phyloP scores from a whole-genome alignment of 164 flowering plant genomes.

The Vitis cinerea region DNA sequence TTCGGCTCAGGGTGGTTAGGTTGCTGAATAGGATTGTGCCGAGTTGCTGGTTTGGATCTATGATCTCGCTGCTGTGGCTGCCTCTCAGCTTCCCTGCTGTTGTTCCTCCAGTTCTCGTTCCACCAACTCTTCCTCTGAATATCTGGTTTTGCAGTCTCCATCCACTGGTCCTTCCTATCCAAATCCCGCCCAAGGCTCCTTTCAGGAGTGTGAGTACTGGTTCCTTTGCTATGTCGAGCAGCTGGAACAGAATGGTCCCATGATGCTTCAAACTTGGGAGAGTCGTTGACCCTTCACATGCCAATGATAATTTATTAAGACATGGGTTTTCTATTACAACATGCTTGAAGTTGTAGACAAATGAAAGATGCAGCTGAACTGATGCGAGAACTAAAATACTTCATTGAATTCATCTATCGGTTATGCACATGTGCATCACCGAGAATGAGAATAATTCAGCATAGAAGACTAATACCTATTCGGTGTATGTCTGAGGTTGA shows the following conservation, averaged over 20 bases:
- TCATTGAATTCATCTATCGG: not conserved
- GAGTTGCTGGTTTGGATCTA: slow-evolving; percentile 1
- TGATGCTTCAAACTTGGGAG: slow-evolving; percentile 1
- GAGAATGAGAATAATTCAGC: not conserved
- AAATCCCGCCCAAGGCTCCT: not conserved
- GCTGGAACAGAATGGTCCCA: not conserved
- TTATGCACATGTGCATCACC: not conserved
- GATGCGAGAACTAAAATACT: not conserved
- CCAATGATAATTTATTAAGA: not conserved
- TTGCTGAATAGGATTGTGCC: slow-evolving; percentile 8
- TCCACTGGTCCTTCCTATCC: not conserved
- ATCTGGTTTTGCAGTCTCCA: slow-evolving; percentile 1
- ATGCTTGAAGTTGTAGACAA: not conserved
- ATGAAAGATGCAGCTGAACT: not conserved
- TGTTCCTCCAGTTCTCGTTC: not conserved
- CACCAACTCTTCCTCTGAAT: not conserved
- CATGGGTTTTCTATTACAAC: not conserved
- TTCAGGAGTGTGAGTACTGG: not conserved
- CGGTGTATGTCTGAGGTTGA: not conserved
- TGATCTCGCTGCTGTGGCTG: not conserved
- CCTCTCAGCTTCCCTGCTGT: slow-evolving; percentile 4
- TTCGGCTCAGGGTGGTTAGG: not conserved
- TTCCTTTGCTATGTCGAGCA: not conserved
- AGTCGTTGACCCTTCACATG: slow-evolving; percentile 2
- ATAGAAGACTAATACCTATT: not conserved